A percentile compares a stretch with the other conserved stretches of the same genome.
Conservation (phyloP, 305 asterid species). For the Fraxinus platypoda region DNA sequence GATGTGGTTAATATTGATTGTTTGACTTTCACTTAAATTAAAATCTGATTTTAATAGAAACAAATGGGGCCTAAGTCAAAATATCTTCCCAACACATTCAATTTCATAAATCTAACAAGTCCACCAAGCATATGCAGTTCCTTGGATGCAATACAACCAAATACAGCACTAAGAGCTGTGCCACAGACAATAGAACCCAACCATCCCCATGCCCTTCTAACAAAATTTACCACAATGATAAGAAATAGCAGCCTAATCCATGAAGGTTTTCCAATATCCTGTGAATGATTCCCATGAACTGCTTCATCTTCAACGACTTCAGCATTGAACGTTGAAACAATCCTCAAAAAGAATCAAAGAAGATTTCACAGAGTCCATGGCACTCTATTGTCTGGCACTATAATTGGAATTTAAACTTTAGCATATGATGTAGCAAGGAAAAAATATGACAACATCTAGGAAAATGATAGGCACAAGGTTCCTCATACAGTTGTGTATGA, state of each 20-base stretch:
- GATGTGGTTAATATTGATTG: too few relatives aligned
- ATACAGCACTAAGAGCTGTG: neutral
- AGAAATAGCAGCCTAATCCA: neutral
- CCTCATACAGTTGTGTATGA: neutral
- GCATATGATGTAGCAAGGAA: neutral
- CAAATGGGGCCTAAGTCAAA: too few relatives aligned
- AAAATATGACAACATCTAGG: neutral
- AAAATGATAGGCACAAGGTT: neutral
- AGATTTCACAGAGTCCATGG: neutral
- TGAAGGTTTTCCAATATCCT: neutral
- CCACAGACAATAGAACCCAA: neutral
- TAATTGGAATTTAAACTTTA: neutral
- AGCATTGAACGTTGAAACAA: neutral
- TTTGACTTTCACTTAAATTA: too few relatives aligned
- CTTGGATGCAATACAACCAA: neutral
- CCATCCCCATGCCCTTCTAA: neutral
- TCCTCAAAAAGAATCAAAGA: neutral
- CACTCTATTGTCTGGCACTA: neutral
- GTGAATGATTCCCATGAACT: neutral
- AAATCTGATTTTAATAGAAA: too few relatives aligned
- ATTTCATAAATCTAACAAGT: neutral
- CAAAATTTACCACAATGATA: neutral
- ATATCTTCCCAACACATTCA: neutral
- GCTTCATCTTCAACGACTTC: neutral
- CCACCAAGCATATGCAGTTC: neutral